Evolutionary conservation across 305 asterid genomes (phyloP).

Genomic region (Plantago coronopus): DNA sequence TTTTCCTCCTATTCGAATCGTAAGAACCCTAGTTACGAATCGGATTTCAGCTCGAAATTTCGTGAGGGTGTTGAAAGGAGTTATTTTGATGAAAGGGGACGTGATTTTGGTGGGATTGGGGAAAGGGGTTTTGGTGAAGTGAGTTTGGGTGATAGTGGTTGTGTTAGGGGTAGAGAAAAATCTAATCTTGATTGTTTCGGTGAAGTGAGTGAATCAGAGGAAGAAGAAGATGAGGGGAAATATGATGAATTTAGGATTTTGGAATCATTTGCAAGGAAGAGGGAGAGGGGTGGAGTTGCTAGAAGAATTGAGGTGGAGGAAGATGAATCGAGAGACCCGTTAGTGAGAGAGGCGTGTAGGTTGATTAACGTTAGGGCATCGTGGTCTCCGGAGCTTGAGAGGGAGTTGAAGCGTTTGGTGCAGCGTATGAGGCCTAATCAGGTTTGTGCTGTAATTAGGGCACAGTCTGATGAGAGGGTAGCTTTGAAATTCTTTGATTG

Average conservation of each 20-base stretch:
- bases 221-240: constrained; percentile 37
- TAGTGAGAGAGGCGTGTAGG: constrained; percentile 72
- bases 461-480: constrained; percentile 75
- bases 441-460: constrained; percentile 69
- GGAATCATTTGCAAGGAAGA: constrained; percentile 37
- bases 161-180: constrained; percentile 29
- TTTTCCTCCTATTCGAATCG: constrained; percentile 28
- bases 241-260: constrained; percentile 50
- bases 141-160: constrained; percentile 22
- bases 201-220: constrained; percentile 40
- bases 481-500: constrained; percentile 78
- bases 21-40: constrained; percentile 8
- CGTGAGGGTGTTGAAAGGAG: constrained; percentile 23
- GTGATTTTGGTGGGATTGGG: constrained; percentile 24
- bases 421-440: constrained; percentile 66
- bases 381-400: constrained; percentile 73
- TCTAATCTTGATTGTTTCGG: constrained; percentile 30
- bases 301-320: constrained; percentile 44
- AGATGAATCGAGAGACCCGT: constrained; percentile 68
- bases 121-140: constrained; percentile 29
- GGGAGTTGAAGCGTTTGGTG: constrained; percentile 60
- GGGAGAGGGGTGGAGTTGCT: constrained; percentile 27
- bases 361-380: constrained; percentile 50
- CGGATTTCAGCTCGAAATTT: constrained; percentile 15
- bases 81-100: constrained; percentile 20